Evolutionary conservation across 352 stramenopile genomes (phyloP), one percentile per base, ranked within the genome.

Genomic region (Pythium rishiriense): DNA sequence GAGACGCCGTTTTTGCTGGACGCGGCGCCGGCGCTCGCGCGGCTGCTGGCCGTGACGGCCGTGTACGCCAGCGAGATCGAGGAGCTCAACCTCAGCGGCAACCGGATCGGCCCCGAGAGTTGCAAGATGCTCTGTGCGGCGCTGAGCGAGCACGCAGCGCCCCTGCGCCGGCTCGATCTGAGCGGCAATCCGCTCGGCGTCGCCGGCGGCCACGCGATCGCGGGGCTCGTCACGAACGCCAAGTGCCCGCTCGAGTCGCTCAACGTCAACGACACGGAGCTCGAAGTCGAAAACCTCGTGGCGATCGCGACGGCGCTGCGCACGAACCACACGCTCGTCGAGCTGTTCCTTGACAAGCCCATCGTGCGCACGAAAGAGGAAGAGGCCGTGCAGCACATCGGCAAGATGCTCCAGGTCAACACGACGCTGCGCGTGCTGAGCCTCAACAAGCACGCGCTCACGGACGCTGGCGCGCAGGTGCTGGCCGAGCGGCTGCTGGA

Each of bases 361-460:
- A 55, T 89, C 0, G 25, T 91, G 19, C 64, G 64, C 12, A 81
- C 74, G 0, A 87, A 73, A n/a, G 84, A 91, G 55, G 81, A 91
- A 60, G 83, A 90, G 25, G 72, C 77, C 4, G 72, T 88, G 22
- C 83, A 92, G 64, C 84, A 90, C 48, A 67, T 92, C 15, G 83
- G 79, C 43, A 90, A 90, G 62, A 87, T 87, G 74, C 68, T 92
- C 47, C 81, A 90, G 59, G 78, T 87, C n/a, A 90, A 92, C 56
- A 56, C 70, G 22, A 79, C 76, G 37, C 73, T 92, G 46, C 72
- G 63, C 25, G 58, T 55, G 51, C 68, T 92, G 31, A 92, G 81
- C 58, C 61, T 92, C 33, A 72, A 70, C 61, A 92, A 93, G 59
- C 80, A 93, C 54, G 75, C 85, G 49, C 78, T 93, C 52, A 85